Base-by-base conservation (phyloP, 768 basidiomycete species). In the Boletus reticuloceps region DNA sequence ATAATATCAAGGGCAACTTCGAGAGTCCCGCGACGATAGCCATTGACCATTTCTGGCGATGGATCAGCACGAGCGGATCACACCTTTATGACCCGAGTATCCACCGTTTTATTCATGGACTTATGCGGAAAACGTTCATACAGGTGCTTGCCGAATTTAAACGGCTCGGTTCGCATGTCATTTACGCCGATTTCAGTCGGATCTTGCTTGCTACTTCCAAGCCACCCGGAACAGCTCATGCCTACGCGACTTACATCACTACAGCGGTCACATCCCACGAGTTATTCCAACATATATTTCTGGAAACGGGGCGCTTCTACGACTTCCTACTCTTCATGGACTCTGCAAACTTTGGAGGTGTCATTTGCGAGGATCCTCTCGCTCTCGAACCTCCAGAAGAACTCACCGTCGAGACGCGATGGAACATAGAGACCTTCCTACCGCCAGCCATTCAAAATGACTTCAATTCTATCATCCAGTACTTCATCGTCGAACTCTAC, bases 91-190 rank as follows among this genome's bases (percentile, higher is more conserved):
- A 99, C 66, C 86, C 94, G 2, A 88, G 91, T 55, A 79, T 99
- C 7, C 94, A 98, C 66, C 85, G 89, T 1, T 99, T 99, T 71
- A 76, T 98, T 10, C 89, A 95, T 62, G 91, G 94, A 14, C 81
- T 98, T 45, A 99, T 99, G 97, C 85, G 91, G 56, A 98, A 99
- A 76, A 94, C 91, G 0, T 98, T 98, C 74, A 90, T 97, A 53
- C 97, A 98, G 72, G 79, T 99, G 59, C 80, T 98, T 20, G 95
- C 96, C 14, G 97, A 99, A 70, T 95, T 98, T 76, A 94, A 90
- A 64, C 84, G 97, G 17, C 80, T 99, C 2, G 97, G 97, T 1
- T 95, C 94, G 0, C 86, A 91, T 51, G 86, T 98, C 53, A 82
- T 98, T 31, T 93, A 94, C 58, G 96, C 95, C 25, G 94, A 98